These are phyloP conservation scores for Mortierella sp. DNA, from an alignment of 371 early-diverging fungal species.

Conservation along the genomic window DNA sequence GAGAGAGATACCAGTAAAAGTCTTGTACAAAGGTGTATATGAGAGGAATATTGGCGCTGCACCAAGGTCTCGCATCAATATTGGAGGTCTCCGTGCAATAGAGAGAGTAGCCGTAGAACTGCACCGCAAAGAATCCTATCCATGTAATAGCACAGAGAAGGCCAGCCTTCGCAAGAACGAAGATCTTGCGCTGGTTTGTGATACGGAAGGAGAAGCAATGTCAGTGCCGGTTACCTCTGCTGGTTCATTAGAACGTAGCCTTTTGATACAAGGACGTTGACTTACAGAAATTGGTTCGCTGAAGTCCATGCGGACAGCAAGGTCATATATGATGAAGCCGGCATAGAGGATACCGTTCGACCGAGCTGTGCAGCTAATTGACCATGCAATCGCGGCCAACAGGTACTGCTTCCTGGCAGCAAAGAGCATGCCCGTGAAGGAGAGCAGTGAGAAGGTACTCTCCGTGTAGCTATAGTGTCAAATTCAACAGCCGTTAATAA, in stretches of 20 bases:
- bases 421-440: slow-evolving; percentile 84
- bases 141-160: slow-evolving; percentile 63
- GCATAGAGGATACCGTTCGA: slow-evolving; percentile 87
- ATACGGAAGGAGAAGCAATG: not conserved
- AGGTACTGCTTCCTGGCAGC: slow-evolving; percentile 62
- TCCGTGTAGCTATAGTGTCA: slow-evolving; percentile 79
- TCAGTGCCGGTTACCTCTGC: not conserved
- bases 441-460: slow-evolving; percentile 85
- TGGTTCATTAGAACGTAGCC: too few species aligned
- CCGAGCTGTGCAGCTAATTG: slow-evolving; percentile 74
- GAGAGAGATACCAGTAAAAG: slow-evolving; percentile 82
- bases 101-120: slow-evolving; percentile 75
- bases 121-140: slow-evolving; percentile 77
- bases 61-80: slow-evolving; percentile 79
- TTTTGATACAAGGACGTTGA: not conserved
- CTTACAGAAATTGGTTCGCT: slow-evolving; percentile 22
- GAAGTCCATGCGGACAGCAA: slow-evolving; percentile 56
- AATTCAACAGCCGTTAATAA: too few species aligned
- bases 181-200: slow-evolving; percentile 21
- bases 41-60: slow-evolving; percentile 69
- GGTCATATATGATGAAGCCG: slow-evolving; percentile 87
- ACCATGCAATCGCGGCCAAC: slow-evolving; percentile 75
- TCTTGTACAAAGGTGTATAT: slow-evolving; percentile 91
- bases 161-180: slow-evolving; percentile 43
- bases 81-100: slow-evolving; percentile 67